These are phyloP conservation scores for Udeniomyces megalosporus DNA, from an alignment of 768 basidiomycete genomes.

Conservation along the genomic window DNA sequence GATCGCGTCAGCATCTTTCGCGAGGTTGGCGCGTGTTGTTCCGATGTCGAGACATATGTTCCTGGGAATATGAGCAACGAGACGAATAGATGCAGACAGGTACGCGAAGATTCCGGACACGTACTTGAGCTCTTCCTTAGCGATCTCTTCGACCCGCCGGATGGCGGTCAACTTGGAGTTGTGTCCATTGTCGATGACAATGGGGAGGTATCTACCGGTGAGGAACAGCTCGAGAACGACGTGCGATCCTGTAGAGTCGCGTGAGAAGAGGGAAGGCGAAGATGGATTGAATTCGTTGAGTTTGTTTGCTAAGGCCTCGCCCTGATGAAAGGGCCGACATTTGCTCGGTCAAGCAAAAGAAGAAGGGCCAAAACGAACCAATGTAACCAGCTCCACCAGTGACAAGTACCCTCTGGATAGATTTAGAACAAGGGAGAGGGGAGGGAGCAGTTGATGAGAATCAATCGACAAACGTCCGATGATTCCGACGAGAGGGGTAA, in stretches of 20 bases:
- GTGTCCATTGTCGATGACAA: slow-evolving; percentile 87
- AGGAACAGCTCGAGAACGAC: slow-evolving; percentile 72
- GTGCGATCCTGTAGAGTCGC: slow-evolving; percentile 66
- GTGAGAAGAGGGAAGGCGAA: not conserved
- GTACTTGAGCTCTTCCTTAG: slow-evolving; percentile 46
- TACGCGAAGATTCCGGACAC: not conserved
- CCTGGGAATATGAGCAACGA: too few relatives aligned
- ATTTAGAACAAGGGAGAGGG: not conserved
- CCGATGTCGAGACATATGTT: too few relatives aligned
- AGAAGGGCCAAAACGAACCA: slow-evolving; percentile 35
- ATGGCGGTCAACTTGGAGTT: slow-evolving; percentile 72
- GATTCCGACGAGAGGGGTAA: too few relatives aligned
- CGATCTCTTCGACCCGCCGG: slow-evolving; percentile 60
- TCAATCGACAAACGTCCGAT: too few relatives aligned
- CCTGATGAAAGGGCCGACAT: too few relatives aligned
- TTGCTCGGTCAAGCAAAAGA: not conserved
- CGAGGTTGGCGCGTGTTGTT: too few relatives aligned
- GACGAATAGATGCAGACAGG: not conserved
- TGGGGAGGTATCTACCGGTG: slow-evolving; percentile 76
- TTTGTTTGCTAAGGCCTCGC: too few relatives aligned
- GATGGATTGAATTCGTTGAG: not conserved
- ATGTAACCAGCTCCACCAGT: slow-evolving; percentile 83
- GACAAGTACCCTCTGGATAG: slow-evolving; percentile 43
- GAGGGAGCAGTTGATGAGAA: too few relatives aligned
- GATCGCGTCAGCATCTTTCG: too few relatives aligned